These are phyloP conservation scores for Kodamaea sagamina DNA, from an alignment of 805 yeast species.

Conservation along the genomic window DNA sequence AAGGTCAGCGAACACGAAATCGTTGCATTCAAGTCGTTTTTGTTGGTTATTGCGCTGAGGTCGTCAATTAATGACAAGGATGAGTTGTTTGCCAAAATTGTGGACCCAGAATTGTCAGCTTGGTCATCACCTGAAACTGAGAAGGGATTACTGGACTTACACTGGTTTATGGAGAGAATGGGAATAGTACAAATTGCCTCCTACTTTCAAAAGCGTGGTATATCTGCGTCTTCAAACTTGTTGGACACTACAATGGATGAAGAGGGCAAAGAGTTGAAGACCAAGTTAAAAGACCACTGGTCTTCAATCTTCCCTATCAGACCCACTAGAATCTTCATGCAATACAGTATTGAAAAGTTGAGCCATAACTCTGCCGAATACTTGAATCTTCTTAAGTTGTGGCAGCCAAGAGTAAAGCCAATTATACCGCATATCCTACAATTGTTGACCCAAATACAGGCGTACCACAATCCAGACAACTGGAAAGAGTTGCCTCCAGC, in stretches of 20 bases:
- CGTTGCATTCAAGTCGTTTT: constrained; percentile 89
- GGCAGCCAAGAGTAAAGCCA: constrained; percentile 94
- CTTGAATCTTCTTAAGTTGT: constrained; percentile 64
- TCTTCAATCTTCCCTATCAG: constrained; percentile 91
- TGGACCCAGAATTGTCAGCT: constrained; percentile 87
- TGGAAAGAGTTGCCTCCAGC: constrained; percentile 87
- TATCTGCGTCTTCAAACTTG: constrained; percentile 73
- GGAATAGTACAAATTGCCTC: constrained; percentile 94
- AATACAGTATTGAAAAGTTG: constrained; percentile 90
- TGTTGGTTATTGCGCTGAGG: constrained; percentile 88
- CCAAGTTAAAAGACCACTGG: constrained; percentile 87
- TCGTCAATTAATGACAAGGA: constrained; percentile 71
- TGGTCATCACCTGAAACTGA: constrained; percentile 94
- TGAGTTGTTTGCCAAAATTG: constrained; percentile 80
- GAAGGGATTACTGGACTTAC: constrained; percentile 84
- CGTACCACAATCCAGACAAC: constrained; percentile 90
- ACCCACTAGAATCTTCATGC: constrained; percentile 91
- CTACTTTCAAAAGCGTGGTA: constrained; percentile 81
- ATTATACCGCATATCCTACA: constrained; percentile 89
- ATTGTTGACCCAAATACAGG: constrained; percentile 84
- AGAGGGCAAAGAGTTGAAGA: constrained; percentile 73
- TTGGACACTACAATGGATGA: constrained; percentile 87
- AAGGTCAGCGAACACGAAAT: constrained; percentile 87
- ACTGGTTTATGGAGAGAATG: constrained; percentile 97
- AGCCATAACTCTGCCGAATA: constrained; percentile 78